Evolutionary conservation across 73 alveolate species (phyloP), one percentile per base, ranked within the genome.

Genomic region (Tetrahymena borealis): DNA sequence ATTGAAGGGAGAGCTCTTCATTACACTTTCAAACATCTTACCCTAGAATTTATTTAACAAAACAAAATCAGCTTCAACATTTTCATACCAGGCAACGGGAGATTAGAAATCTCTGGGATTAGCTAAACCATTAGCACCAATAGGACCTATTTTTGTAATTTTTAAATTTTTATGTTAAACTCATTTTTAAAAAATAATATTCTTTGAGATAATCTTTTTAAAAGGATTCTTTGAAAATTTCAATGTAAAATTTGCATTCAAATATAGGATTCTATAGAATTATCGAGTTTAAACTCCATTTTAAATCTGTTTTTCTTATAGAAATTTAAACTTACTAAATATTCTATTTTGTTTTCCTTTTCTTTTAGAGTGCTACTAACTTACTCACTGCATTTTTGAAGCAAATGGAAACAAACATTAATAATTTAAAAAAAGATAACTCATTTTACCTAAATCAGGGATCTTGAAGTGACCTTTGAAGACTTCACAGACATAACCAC

Each of bases 111-210:
- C 98, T 41, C 98, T 91, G 32, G 98, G 97, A 41, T 96, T 97
- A 9, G 99, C 99, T 15, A 94, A 60, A n/a, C 99, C 98, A 85
- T 97, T 97, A 20, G 99, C 94, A 10, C 99, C 99, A 78, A 97
- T 97, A n/a, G 99, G 99, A 35, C 99, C 99, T 60, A 60, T 60
- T 60, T 60, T 60, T 20, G 28, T 1, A 60, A 15, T 24, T 60
- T 60, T 60, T 20, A 60, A 15, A 60, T 24, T 18, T n/a, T 60
- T 15, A 60, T 60, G 85, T 60, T 35, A 32, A 60, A 35, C 85
- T 7, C 12, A 15, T 20, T 20, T 60, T 60, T 1, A 20, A 18
- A 60, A 4, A 18, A 60, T n/a, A n/a, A n/a, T n/a, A n/a, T n/a
- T n/a, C n/a, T n/a, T n/a, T n/a, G n/a, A n/a, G n/a, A n/a, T n/a